These are phyloP conservation scores for Quercus engelmannii DNA, from an alignment of 306 rosid species.

Conservation along the genomic window DNA sequence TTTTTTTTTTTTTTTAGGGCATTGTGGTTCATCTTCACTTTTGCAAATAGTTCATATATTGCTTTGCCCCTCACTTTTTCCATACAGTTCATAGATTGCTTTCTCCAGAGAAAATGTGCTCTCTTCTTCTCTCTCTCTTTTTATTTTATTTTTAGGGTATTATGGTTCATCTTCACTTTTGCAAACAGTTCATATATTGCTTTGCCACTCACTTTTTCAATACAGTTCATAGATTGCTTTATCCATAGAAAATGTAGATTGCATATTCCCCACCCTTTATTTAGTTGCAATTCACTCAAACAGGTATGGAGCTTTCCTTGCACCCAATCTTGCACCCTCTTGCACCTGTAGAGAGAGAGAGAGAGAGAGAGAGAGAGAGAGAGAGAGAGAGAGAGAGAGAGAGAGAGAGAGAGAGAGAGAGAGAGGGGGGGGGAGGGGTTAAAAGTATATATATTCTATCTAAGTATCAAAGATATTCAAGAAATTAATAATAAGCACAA, in stretches of 20 bases:
- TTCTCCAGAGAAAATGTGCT: slow-evolving; percentile 44
- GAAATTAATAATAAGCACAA: slow-evolving; percentile 25
- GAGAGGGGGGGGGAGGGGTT: too few relatives aligned
- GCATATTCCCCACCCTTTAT: slow-evolving; percentile 62
- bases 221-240: slow-evolving; percentile 55
- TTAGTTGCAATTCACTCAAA: slow-evolving; percentile 72
- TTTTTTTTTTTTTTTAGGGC: background rate
- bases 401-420: slow-evolving; percentile 11
- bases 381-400: background rate
- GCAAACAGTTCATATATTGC: slow-evolving; percentile 2
- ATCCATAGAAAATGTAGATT: slow-evolving; percentile 51
- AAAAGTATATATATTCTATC: background rate
- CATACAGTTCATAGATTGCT: slow-evolving; percentile 44
- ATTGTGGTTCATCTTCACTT: background rate
- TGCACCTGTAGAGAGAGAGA: background rate
- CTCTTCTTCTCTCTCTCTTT: background rate
- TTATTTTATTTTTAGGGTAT: background rate
- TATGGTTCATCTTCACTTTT: background rate
- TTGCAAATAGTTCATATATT: slow-evolving; percentile 3
- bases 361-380: slow-evolving; percentile 11
- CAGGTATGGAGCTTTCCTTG: slow-evolving; percentile 48
- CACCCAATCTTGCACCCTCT: slow-evolving; percentile 37
- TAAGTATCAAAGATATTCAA: slow-evolving; percentile 21
- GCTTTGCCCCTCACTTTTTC: slow-evolving; percentile 10
- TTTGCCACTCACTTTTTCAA: slow-evolving; percentile 7